Base-by-base conservation (phyloP, 2,329 filamentous ascomycete genomes). In the Xylariomycetidae sp. region DNA sequence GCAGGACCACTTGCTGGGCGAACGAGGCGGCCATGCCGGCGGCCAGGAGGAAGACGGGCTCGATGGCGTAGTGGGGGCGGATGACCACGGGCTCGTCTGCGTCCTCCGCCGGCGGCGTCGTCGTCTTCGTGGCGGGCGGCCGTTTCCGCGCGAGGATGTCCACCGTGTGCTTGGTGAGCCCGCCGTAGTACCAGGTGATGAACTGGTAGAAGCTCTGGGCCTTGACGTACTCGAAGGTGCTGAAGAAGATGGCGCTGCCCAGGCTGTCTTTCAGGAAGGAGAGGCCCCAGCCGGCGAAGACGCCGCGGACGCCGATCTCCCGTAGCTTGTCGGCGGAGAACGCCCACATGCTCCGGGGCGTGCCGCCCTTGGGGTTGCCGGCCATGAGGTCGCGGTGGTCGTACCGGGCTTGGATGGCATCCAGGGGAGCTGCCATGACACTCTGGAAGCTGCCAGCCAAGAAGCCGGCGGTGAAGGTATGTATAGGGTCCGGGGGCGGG, bases 191-290 rank as follows among this genome's bases (percentile, higher is more conserved):
- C 63, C 74, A 78, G 10, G 71, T 74, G 19, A 88, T 74, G 50
- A 83, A 88, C 27, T 64, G 64, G 57, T 86, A 86, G 59, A 85
- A 83, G 10, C 70, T 69, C 53, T 88, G 83, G 9, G 77, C 79
- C 54, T 88, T 88, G 50, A 87, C 64, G 29, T 77, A 84, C 59
- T 89, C 84, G 43, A 89, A 88, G 0, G 74, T 75, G 47, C 73
- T 75, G 58, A 89, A 89, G 67, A 86, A 86, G 13, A 84, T 58
- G 22, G 78, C 82, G 33, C 73, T 76, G 10, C 82, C 82, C 5
- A 84, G 57, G 18, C 76, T 75, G 49, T 87, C 82, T 48, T 86
- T 85, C 26, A 78, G 49, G 25, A 87, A 70, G 0, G 75, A 80
- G 2, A 89, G 57, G 0, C 74, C 68, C 74, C 78, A 88, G 25